Percentiles rank a stretch among this genome's conserved stretches.
These are phyloP conservation scores for Debaryomycetaceae sp. DNA, from an alignment of 1,139 yeast species.

Conservation along the genomic window DNA sequence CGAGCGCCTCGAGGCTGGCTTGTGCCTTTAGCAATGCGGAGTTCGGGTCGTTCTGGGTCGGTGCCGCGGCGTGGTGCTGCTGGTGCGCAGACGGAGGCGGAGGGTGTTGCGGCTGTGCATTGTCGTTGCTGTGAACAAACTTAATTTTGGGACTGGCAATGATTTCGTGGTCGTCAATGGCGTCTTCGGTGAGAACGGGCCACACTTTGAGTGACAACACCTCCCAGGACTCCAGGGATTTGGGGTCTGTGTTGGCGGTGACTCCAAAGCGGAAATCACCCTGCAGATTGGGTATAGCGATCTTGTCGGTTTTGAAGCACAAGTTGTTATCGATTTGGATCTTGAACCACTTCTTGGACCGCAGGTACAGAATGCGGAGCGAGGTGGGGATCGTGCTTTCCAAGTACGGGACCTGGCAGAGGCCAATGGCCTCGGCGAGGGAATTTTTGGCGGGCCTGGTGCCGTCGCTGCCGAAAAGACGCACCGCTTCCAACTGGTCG, in stretches of 20 bases:
- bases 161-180: slow-evolving; percentile 46
- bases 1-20: background rate
- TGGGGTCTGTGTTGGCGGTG: slow-evolving; percentile 29
- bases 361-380: slow-evolving; percentile 49
- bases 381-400: slow-evolving; percentile 62
- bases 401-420: slow-evolving; percentile 49
- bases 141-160: slow-evolving; percentile 33
- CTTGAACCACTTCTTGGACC: slow-evolving; percentile 33
- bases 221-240: slow-evolving; percentile 48
- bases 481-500: slow-evolving; percentile 38
- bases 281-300: slow-evolving; percentile 22
- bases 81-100: background rate
- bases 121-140: slow-evolving; percentile 12
- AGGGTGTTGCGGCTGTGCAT: slow-evolving; percentile 5
- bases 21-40: background rate
- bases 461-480: slow-evolving; percentile 51
- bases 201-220: slow-evolving; percentile 45
- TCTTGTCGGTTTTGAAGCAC: slow-evolving; percentile 52
- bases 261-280: slow-evolving; percentile 39
- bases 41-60: background rate
- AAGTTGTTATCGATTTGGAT: slow-evolving; percentile 61
- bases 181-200: slow-evolving; percentile 43
- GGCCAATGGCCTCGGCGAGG: slow-evolving; percentile 32
- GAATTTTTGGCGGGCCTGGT: slow-evolving; percentile 11
- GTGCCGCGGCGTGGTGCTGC: too few relatives aligned